These are phyloP conservation scores for Irpex lacteus DNA, from an alignment of 1,284 basidiomycete genomes.

Conservation along the genomic window DNA sequence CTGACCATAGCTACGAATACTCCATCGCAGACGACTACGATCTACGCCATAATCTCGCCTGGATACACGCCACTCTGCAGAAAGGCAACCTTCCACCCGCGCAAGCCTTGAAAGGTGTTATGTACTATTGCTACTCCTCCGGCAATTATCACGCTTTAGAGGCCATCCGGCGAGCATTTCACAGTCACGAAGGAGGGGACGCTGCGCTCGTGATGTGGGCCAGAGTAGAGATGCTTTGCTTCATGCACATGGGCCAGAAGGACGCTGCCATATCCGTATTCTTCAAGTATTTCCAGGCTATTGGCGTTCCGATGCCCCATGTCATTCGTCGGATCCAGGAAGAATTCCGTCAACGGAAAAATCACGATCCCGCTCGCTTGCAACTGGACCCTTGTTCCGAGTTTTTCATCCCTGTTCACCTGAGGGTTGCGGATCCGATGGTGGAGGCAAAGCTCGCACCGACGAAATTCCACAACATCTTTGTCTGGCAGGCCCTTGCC, in stretches of 20 bases:
- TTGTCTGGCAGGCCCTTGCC: background rate
- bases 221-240: constrained; percentile 36
- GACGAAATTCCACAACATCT: background rate
- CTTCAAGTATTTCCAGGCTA: constrained; percentile 30
- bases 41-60: background rate
- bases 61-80: background rate
- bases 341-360: background rate
- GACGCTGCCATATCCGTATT: constrained; percentile 26
- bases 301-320: constrained; percentile 30
- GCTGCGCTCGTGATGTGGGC: constrained; percentile 28
- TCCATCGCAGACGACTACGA: background rate
- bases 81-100: constrained; percentile 1
- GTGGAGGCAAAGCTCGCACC: background rate
- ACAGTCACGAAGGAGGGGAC: constrained; percentile 6
- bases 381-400: background rate
- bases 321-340: constrained; percentile 1
- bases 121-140: background rate
- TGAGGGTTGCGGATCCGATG: background rate
- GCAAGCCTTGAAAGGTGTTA: background rate
- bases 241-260: constrained; percentile 22
- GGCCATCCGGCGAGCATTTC: constrained; percentile 21
- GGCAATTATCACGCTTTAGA: constrained; percentile 9
- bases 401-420: background rate
- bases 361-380: background rate
- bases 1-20: background rate